Conservation (phyloP, 2,329 filamentous ascomycete genomes). For the Sporothrix euskadiensis region DNA sequence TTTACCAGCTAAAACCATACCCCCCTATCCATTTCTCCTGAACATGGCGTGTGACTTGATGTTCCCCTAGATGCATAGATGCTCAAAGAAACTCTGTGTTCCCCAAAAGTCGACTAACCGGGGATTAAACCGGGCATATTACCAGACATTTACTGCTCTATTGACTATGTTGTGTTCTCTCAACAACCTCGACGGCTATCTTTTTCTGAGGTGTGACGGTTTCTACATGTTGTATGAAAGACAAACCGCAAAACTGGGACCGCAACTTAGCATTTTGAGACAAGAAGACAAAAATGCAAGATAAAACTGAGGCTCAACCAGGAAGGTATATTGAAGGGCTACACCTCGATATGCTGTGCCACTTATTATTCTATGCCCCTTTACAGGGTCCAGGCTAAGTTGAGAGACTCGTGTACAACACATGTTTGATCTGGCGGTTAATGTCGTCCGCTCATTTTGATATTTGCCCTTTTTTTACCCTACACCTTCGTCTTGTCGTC, state of each 20-base stretch:
- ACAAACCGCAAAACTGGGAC: not conserved
- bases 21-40: not conserved
- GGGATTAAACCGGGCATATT: not conserved
- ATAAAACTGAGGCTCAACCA: not conserved
- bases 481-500: not conserved
- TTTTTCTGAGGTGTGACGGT: conserved; percentile 3
- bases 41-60: not conserved
- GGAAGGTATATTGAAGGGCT: not conserved
- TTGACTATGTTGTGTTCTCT: not conserved
- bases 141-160: conserved; percentile 2
- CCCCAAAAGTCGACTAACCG: not conserved
- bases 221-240: not conserved
- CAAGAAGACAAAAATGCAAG: not conserved
- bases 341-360: not conserved
- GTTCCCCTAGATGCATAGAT: not conserved
- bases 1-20: not conserved
- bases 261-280: not conserved
- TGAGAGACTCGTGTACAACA: not conserved
- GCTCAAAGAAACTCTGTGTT: not conserved
- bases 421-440: not conserved
- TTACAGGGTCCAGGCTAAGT: not conserved
- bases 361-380: not conserved
- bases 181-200: not conserved
- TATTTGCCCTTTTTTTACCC: too few species aligned
- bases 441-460: not conserved